Evolutionary conservation across 306 rosid genomes (phyloP).

Genomic region (Malus orientalis): DNA sequence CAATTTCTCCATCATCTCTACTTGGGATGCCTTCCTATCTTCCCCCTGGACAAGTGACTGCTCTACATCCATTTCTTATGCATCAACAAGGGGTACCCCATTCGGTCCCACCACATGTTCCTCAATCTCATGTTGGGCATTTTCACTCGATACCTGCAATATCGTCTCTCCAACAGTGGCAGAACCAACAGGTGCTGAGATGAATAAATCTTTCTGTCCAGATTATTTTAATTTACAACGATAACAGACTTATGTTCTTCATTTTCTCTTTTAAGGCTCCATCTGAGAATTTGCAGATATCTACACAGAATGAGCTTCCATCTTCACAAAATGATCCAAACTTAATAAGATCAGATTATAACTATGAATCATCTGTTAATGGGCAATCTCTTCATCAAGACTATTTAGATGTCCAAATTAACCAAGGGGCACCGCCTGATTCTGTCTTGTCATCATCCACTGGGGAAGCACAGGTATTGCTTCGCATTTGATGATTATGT

Average conservation of each 20-base stretch:
- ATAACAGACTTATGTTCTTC: not conserved
- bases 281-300: slow-evolving; percentile 52
- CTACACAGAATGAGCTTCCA: slow-evolving; percentile 46
- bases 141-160: slow-evolving; percentile 64
- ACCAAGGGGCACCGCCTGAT: slow-evolving; percentile 44
- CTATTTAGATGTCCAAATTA: slow-evolving; percentile 47
- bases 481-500: not conserved
- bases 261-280: slow-evolving; percentile 36
- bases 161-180: slow-evolving; percentile 85
- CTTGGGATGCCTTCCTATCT: slow-evolving; percentile 86
- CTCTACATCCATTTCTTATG: slow-evolving; percentile 79
- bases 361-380: slow-evolving; percentile 64
- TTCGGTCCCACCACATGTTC: slow-evolving; percentile 64
- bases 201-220: slow-evolving; percentile 3
- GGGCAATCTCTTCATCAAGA: slow-evolving; percentile 61
- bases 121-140: slow-evolving; percentile 76
- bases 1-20: slow-evolving; percentile 70
- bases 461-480: slow-evolving; percentile 57
- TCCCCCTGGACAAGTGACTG: slow-evolving; percentile 77
- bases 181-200: slow-evolving; percentile 63
- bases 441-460: slow-evolving; percentile 48
- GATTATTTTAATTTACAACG: not conserved
- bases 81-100: slow-evolving; percentile 83
- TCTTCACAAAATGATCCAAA: slow-evolving; percentile 59
- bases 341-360: slow-evolving; percentile 52